A percentile compares a stretch with the other conserved stretches of the same genome.
Evolutionary conservation across 257 asterid species (phyloP).

Genomic region (Scutellaria baicalensis): DNA sequence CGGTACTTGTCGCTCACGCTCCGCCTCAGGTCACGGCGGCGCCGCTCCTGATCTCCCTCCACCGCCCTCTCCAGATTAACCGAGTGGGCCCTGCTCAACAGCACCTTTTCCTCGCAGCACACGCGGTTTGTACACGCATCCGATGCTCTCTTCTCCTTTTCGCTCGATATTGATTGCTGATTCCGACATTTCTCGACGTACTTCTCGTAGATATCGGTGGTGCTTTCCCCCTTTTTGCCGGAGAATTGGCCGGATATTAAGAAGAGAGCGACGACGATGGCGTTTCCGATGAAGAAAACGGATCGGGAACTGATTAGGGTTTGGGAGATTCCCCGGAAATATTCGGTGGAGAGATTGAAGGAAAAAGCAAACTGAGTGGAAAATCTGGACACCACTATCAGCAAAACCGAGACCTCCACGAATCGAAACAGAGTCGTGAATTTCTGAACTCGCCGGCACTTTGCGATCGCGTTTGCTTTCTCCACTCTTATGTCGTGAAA

Average conservation of each 20-base stretch:
- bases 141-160: neutral
- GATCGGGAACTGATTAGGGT: conserved; percentile 39
- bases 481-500: conserved; percentile 27
- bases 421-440: conserved; percentile 30
- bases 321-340: conserved; percentile 35
- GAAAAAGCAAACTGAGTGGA: conserved; percentile 28
- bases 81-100: conserved; percentile 35
- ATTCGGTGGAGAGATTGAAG: conserved; percentile 28
- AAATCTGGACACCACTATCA: conserved; percentile 28
- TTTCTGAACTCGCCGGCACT: conserved; percentile 12
- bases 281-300: conserved; percentile 69
- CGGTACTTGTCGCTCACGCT: conserved; percentile 43
- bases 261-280: conserved; percentile 48
- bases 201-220: conserved; percentile 42
- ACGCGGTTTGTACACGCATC: neutral
- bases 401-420: conserved; percentile 25
- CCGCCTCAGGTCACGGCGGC: conserved; percentile 32
- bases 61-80: conserved; percentile 22
- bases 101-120: neutral
- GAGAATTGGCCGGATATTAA: conserved; percentile 43
- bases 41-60: neutral
- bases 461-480: conserved; percentile 31
- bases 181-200: conserved; percentile 37
- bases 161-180: neutral
- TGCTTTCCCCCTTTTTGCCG: conserved; percentile 3